Conservation (phyloP, 1,284 basidiomycete species). For the Pterulicium gracile region DNA sequence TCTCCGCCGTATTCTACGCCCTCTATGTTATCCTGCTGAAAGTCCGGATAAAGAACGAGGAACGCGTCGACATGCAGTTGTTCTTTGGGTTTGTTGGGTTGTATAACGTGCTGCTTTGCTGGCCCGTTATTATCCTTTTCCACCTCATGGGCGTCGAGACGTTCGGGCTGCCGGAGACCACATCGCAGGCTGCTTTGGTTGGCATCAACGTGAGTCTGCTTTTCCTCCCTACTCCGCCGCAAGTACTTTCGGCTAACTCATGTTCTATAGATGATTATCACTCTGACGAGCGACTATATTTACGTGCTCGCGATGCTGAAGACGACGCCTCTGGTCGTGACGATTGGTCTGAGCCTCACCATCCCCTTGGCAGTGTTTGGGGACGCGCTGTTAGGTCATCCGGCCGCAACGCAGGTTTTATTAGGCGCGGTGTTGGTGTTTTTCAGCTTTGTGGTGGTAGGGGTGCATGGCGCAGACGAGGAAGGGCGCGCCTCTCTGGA, state of each 20-base stretch:
- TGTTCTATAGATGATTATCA: slow-evolving; percentile 66
- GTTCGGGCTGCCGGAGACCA: slow-evolving; percentile 63
- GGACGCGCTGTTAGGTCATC: slow-evolving; percentile 58
- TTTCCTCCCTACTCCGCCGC: slow-evolving; percentile 2
- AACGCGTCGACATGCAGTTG: slow-evolving; percentile 84
- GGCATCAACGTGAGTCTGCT: slow-evolving; percentile 56
- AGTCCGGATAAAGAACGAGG: slow-evolving; percentile 74
- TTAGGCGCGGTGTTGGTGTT: slow-evolving; percentile 57
- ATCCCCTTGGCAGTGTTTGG: slow-evolving; percentile 84
- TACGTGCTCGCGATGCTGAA: slow-evolving; percentile 94
- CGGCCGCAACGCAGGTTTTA: slow-evolving; percentile 45
- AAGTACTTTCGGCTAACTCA: not conserved
- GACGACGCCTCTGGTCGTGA: slow-evolving; percentile 89
- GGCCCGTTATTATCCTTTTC: slow-evolving; percentile 77
- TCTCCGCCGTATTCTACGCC: slow-evolving; percentile 84
- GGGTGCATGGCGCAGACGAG: not conserved
- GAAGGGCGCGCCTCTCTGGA: no score
- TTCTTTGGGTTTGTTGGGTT: slow-evolving; percentile 92
- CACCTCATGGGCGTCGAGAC: slow-evolving; percentile 69
- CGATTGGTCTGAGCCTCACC: slow-evolving; percentile 90
- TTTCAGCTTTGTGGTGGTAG: not conserved
- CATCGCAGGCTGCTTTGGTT: slow-evolving; percentile 53
- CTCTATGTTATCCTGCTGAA: slow-evolving; percentile 91
- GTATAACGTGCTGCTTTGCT: slow-evolving; percentile 75
- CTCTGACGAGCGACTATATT: slow-evolving; percentile 76